Percentiles rank a stretch among this genome's conserved stretches.
phyloP scores from a whole-genome alignment of 495 filamentous ascomycete species.

The Penicillium subrubescens region DNA sequence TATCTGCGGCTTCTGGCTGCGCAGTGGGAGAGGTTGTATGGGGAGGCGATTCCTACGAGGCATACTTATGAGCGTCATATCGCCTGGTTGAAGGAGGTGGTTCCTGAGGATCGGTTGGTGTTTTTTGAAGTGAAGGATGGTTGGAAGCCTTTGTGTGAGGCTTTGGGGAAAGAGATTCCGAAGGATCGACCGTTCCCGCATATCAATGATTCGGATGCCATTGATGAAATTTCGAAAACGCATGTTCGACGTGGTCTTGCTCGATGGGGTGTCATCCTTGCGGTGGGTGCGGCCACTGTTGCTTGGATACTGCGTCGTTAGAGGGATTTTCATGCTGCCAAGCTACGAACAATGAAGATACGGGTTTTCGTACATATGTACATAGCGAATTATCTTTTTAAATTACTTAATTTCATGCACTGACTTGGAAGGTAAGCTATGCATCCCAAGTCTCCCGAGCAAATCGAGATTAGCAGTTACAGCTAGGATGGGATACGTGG shows the following conservation, averaged over 20 bases:
- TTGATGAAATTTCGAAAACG: constrained; percentile 13
- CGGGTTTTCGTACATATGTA: not conserved
- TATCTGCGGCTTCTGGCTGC: constrained; percentile 15
- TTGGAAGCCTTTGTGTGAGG: constrained; percentile 53
- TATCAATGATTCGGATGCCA: constrained; percentile 31
- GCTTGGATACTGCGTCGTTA: constrained; percentile 7
- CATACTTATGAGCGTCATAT: constrained; percentile 28
- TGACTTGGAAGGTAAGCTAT: not conserved
- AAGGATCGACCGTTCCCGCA: constrained; percentile 41
- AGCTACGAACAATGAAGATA: not conserved
- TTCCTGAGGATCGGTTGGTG: constrained; percentile 47
- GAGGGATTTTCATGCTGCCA: not conserved
- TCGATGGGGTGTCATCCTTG: constrained; percentile 16
- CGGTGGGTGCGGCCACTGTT: not conserved
- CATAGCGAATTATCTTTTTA: not conserved
- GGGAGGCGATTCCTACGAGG: constrained; percentile 7
- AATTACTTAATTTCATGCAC: not conserved
- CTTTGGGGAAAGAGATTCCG: constrained; percentile 47
- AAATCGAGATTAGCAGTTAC: too few relatives aligned
- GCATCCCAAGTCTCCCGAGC: too few relatives aligned
- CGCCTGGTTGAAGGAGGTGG: constrained; percentile 38
- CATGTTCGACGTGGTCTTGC: constrained; percentile 18
- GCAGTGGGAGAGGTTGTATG: constrained; percentile 28
- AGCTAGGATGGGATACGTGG: not conserved
- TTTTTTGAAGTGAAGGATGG: constrained; percentile 51